Evolutionary conservation across 805 yeast species (phyloP), one percentile per base, ranked within the genome.

Genomic region (Candida corydali): DNA sequence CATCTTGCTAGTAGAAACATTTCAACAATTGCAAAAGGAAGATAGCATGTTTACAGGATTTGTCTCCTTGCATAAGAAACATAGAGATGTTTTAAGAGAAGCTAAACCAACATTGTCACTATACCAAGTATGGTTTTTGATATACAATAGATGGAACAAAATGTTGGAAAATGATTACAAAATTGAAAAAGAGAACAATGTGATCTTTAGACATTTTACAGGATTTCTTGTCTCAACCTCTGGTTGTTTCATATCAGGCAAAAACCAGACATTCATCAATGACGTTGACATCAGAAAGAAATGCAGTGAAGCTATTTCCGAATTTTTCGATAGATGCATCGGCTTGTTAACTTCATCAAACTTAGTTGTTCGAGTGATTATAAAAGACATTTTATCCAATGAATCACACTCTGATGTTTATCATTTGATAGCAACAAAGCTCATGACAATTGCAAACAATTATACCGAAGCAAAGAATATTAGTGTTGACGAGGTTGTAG

Each of bases 171-270:
- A 42, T 16, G 50, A 45, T 26, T 36, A 47, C n/a, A 28, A 24
- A 12, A 41, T 39, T 14, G 56, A 34, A 42, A 60, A 47, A 47
- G 70, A 49, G 60, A 68, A 61, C n/a, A 76, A 54, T 40, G 47
- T 63, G 8, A 71, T 77, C 17, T 78, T 78, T 56, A 65, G 83
- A 47, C 82, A 80, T 50, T 80, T 73, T 51, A 79, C 87, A 2
- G 93, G 91, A 7, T 78, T 81, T 41, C 55, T 86, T 41, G 86
- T 87, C 2, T 76, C 87, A 0, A 62, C 82, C 0, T 74, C 86
- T 34, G 87, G 94, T 29, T 69, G 80, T 11, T 73, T 82, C 39
- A 52, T 81, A 17, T 49, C 44, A 14, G 40, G 41, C 8, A 17
- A 17, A n/a, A 51, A 59, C 5, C 16, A 20, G 3, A 54, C 42